Conservation (phyloP, 306 rosid species). For the Lathyrus oleraceus region DNA sequence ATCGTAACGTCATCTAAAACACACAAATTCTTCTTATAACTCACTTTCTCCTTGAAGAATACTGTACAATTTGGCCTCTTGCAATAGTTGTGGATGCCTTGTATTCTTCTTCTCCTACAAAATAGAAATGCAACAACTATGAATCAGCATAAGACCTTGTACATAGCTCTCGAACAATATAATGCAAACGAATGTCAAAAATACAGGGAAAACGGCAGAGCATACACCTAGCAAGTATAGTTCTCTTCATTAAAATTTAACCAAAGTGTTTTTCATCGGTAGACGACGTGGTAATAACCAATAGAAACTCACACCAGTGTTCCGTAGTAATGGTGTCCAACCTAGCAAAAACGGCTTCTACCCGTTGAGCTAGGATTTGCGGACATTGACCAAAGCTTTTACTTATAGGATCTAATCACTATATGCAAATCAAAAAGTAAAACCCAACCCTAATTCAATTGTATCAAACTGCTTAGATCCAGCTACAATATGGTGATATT, state of each 20-base stretch:
- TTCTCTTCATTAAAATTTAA: constrained; percentile 6
- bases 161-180: constrained; percentile 9
- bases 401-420: neutral
- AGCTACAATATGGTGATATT: neutral
- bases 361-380: too few relatives aligned
- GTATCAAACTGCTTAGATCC: constrained; percentile 4
- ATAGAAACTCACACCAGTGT: too few relatives aligned
- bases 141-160: constrained; percentile 10
- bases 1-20: constrained; percentile 1
- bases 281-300: too few relatives aligned
- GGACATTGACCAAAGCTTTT: neutral
- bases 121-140: neutral
- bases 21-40: constrained; percentile 36
- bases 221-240: constrained; percentile 24
- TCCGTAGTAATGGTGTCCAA: too few relatives aligned
- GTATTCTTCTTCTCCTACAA: constrained; percentile 65
- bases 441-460: constrained; percentile 7
- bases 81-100: constrained; percentile 65
- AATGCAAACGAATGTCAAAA: neutral
- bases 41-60: constrained; percentile 67
- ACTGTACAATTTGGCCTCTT: constrained; percentile 67
- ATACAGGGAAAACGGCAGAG: neutral
- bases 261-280: neutral
- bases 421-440: constrained; percentile 7
- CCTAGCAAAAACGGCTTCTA: too few relatives aligned